Percentiles rank a stretch among this genome's conserved stretches.
These are phyloP conservation scores for Monosporascus sp. DNA, from an alignment of 2,329 filamentous ascomycete genomes.

Conservation along the genomic window DNA sequence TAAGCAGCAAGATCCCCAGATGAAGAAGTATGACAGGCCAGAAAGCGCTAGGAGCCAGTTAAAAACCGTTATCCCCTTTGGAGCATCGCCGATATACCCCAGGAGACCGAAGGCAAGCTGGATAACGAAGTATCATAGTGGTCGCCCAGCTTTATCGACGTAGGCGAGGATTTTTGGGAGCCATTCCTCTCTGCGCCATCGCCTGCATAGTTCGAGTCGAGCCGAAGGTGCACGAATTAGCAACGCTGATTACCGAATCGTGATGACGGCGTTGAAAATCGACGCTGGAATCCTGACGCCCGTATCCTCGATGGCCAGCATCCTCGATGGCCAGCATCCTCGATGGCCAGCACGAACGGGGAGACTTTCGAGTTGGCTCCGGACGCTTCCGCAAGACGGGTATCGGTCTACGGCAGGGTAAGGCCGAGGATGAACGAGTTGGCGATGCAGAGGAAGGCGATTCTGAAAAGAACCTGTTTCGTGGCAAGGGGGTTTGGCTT, in stretches of 20 bases:
- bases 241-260: conserved; percentile 47
- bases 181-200: conserved; percentile 43
- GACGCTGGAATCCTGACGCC: conserved; percentile 44
- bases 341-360: conserved; percentile 47
- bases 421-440: conserved; percentile 46
- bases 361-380: conserved; percentile 39
- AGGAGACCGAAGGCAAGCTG: conserved; percentile 54
- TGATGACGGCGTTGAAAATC: conserved; percentile 50
- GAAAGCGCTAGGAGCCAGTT: conserved; percentile 65
- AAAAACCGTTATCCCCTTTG: conserved; percentile 43
- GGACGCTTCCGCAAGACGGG: conserved; percentile 32
- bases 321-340: conserved; percentile 45
- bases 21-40: conserved; percentile 68
- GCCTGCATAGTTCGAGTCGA: conserved; percentile 47
- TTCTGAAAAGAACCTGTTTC: conserved; percentile 51
- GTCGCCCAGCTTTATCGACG: conserved; percentile 56
- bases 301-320: conserved; percentile 44
- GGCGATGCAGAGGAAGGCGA: conserved; percentile 46
- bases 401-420: conserved; percentile 39
- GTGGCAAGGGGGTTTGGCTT: conserved; percentile 43
- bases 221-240: conserved; percentile 46
- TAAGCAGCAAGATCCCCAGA: conserved; percentile 65
- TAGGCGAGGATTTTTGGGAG: conserved; percentile 51
- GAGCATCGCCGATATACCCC: conserved; percentile 49
- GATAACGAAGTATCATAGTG: conserved; percentile 47